Conservation (phyloP, 108 stramenopile species). For the Nitzschia putrida region DNA sequence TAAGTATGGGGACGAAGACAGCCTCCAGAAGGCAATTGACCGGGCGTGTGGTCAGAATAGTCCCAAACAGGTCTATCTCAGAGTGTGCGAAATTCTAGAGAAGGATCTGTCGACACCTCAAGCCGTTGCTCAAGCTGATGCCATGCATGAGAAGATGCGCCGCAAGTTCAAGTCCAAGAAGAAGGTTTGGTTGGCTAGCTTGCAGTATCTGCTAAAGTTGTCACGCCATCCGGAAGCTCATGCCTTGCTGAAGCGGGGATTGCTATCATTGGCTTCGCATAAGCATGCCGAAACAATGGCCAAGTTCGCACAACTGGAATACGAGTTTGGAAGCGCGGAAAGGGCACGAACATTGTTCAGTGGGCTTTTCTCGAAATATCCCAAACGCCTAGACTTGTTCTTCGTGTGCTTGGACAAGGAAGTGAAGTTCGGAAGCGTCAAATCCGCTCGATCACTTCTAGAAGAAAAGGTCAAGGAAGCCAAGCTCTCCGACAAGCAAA, state of each 20-base stretch:
- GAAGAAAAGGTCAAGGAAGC: conserved; percentile 58
- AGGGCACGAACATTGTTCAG: conserved; percentile 91
- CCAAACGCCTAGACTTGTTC: conserved; percentile 91
- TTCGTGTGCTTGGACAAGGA: conserved; percentile 95
- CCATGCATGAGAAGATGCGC: conserved; percentile 80
- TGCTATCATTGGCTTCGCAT: conserved; percentile 80
- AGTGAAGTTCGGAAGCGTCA: conserved; percentile 85
- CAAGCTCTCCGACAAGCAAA: conserved; percentile 90
- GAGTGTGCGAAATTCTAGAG: conserved; percentile 85
- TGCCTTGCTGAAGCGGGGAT: conserved; percentile 77
- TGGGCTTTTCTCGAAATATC: conserved; percentile 79
- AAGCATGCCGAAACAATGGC: conserved; percentile 92
- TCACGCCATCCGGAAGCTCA: conserved; percentile 83
- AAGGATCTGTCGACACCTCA: conserved; percentile 59
- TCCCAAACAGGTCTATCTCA: conserved; percentile 88
- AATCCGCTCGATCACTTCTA: conserved; percentile 76
- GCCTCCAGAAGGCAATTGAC: conserved; percentile 70
- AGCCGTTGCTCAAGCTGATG: conserved; percentile 59
- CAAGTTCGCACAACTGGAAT: conserved; percentile 91
- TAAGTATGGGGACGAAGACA: conserved; percentile 81
- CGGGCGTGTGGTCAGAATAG: conserved; percentile 88
- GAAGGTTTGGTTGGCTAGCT: conserved; percentile 89
- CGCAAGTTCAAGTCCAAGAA: conserved; percentile 90
- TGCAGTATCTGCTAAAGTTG: conserved; percentile 69
- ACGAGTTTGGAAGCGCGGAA: conserved; percentile 85